phyloP scores from a whole-genome alignment of 371 early-diverging fungal genomes.

The Dichotomocladium elegans region DNA sequence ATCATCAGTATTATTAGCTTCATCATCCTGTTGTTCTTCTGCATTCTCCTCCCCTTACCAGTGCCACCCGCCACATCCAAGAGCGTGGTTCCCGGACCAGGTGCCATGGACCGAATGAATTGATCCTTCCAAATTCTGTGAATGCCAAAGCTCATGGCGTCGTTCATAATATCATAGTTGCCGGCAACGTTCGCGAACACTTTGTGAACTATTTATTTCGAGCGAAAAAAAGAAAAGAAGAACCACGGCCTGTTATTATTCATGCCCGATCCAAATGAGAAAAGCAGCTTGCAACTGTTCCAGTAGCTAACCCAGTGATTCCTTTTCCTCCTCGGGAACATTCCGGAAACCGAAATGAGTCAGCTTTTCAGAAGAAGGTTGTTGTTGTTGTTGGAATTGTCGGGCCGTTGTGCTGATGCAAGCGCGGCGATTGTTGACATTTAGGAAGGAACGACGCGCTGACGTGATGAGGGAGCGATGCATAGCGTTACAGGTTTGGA shows the following conservation, averaged over 20 bases:
- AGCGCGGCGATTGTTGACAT: not conserved
- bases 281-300: not conserved
- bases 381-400: constrained; percentile 12
- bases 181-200: constrained; percentile 92
- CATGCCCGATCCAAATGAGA: no score
- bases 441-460: not conserved
- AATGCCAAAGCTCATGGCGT: constrained; percentile 87
- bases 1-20: no score
- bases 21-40: no score
- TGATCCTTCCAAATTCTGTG: constrained; percentile 15
- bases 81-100: constrained; percentile 79
- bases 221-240: not conserved
- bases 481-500: no score
- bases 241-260: not conserved
- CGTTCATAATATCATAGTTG: constrained; percentile 97
- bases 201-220: constrained; percentile 58
- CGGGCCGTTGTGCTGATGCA: constrained; percentile 14
- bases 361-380: constrained; percentile 14
- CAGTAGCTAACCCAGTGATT: constrained; percentile 61
- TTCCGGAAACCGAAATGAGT: constrained; percentile 94
- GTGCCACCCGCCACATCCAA: constrained; percentile 98
- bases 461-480: not conserved
- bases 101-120: constrained; percentile 65
- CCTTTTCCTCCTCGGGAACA: constrained; percentile 82
- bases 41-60: constrained; percentile 53